These are phyloP conservation scores for Penicillium bovifimosum DNA, from an alignment of 495 filamentous ascomycete species.

Conservation along the genomic window DNA sequence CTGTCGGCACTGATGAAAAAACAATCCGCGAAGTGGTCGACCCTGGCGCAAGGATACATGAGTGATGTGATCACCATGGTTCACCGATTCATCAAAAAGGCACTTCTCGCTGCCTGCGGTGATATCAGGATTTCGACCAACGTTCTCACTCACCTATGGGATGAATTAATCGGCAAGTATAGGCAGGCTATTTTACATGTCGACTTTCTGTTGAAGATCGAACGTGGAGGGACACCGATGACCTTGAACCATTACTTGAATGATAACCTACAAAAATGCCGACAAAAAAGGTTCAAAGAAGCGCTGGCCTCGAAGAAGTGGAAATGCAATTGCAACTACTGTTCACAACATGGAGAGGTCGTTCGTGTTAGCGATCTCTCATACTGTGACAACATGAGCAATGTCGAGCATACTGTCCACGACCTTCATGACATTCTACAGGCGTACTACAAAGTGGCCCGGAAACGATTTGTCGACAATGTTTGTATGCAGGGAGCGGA, in stretches of 20 bases:
- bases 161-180: constrained; percentile 41
- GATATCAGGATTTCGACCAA: constrained; percentile 34
- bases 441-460: constrained; percentile 36
- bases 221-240: constrained; percentile 38
- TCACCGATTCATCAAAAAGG: constrained; percentile 41
- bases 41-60: constrained; percentile 43
- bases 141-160: constrained; percentile 38
- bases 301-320: no score
- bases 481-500: constrained; percentile 38
- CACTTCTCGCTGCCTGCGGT: constrained; percentile 31
- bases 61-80: constrained; percentile 39
- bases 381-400: constrained; percentile 32
- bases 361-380: constrained; percentile 19
- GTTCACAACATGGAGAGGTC: constrained; percentile 1
- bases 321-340: no score
- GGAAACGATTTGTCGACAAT: constrained; percentile 28
- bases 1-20: constrained; percentile 45
- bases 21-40: constrained; percentile 51
- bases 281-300: no score
- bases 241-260: constrained; percentile 54
- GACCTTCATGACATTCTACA: constrained; percentile 40
- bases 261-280: constrained; percentile 21
- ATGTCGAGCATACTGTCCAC: constrained; percentile 29
- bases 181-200: constrained; percentile 33
- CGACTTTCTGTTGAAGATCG: constrained; percentile 45